A percentile compares a stretch with the other conserved stretches of the same genome.
phyloP scores from a whole-genome alignment of 495 filamentous ascomycete genomes.

The Talaromyces proteolyticus region DNA sequence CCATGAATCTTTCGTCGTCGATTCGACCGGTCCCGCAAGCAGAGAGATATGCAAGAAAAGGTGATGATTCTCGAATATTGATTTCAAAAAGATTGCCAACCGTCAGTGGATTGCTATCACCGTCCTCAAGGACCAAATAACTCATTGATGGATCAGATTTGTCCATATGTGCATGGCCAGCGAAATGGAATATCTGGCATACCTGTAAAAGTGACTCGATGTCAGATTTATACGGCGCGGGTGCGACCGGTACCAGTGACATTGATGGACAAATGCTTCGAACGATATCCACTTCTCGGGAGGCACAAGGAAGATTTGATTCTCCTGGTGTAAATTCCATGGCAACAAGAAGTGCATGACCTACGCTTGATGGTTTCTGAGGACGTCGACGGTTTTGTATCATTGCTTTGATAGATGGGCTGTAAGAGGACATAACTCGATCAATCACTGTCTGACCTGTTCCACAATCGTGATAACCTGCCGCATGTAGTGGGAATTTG shows the following conservation, averaged over 20 bases:
- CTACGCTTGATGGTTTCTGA: no score
- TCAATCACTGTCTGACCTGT: background rate
- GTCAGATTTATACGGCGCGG: background rate
- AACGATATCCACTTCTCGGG: background rate
- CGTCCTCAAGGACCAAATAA: background rate
- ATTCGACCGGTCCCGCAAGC: background rate
- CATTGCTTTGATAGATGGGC: no score
- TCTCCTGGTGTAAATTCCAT: background rate
- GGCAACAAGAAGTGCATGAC: background rate
- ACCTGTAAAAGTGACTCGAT: background rate
- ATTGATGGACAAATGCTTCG: background rate
- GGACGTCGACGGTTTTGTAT: no score
- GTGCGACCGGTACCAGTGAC: background rate
- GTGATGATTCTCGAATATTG: background rate
- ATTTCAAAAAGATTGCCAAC: background rate
- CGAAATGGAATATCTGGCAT: slow-evolving; percentile 3
- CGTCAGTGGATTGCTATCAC: background rate
- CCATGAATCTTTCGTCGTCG: slow-evolving; percentile 7
- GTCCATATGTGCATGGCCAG: background rate
- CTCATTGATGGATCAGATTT: background rate
- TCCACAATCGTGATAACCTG: slow-evolving; percentile 4
- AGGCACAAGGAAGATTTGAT: background rate
- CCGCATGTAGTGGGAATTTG: slow-evolving; percentile 11
- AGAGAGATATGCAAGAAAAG: background rate
- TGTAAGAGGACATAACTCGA: no score